phyloP scores from a whole-genome alignment of 2,329 filamentous ascomycete species.

The Clonostachys solani region DNA sequence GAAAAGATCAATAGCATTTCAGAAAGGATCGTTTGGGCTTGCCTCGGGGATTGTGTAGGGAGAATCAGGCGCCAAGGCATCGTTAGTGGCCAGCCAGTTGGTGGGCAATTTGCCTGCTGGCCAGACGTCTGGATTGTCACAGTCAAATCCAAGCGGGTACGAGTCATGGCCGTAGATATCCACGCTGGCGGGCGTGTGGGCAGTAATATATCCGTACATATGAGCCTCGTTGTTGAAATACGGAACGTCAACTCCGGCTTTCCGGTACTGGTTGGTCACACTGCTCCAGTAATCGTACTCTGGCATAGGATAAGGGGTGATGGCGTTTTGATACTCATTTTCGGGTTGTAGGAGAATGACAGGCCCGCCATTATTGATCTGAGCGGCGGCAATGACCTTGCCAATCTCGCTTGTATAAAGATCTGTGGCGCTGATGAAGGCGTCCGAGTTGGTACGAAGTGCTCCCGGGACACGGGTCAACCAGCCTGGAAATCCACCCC shows the following conservation, averaged over 20 bases:
- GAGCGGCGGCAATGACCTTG: conserved; percentile 64
- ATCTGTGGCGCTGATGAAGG: conserved; percentile 63
- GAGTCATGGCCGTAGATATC: conserved; percentile 4
- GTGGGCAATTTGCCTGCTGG: conserved; percentile 49
- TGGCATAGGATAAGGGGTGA: conserved; percentile 49
- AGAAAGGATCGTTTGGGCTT: conserved; percentile 10
- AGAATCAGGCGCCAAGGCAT: conserved; percentile 58
- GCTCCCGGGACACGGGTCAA: conserved; percentile 62
- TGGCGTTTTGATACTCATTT: conserved; percentile 66
- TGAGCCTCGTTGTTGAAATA: conserved; percentile 65
- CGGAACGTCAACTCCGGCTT: conserved; percentile 69
- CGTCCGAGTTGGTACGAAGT: conserved; percentile 57
- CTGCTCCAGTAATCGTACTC: conserved; percentile 67
- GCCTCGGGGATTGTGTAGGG: conserved; percentile 62
- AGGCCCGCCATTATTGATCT: conserved; percentile 80
- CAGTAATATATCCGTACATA: conserved; percentile 24
- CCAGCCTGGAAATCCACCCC: conserved; percentile 81
- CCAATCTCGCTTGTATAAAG: conserved; percentile 62
- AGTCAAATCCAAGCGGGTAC: conserved; percentile 39
- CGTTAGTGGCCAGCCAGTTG: conserved; percentile 47
- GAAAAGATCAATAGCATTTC: neutral
- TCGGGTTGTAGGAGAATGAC: conserved; percentile 78
- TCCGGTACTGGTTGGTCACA: conserved; percentile 62
- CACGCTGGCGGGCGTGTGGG: conserved; percentile 23
- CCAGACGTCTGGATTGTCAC: conserved; percentile 1